phyloP scores from a whole-genome alignment of 108 stramenopile species.

The Cyclostephanos invisitatus region DNA sequence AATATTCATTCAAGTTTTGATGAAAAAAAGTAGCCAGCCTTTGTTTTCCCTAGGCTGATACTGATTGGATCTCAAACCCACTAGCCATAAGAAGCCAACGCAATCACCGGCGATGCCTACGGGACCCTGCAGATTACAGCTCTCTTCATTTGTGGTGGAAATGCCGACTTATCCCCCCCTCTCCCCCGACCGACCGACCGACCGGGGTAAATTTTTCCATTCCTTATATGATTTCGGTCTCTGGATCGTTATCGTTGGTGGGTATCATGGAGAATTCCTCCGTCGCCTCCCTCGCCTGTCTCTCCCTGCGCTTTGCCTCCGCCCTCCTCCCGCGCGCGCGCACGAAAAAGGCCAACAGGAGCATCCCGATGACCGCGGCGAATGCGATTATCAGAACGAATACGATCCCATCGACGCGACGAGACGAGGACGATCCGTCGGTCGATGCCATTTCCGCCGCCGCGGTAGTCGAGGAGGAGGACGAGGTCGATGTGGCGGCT shows the following conservation, averaged over 20 bases:
- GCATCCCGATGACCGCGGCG: conserved; percentile 14
- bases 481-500: neutral
- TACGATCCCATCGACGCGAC: neutral
- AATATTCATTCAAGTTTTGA: too few species aligned
- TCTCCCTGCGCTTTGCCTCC: conserved; percentile 18
- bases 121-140: too few species aligned
- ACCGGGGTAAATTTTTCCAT: neutral
- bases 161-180: neutral
- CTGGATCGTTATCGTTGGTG: conserved; percentile 1
- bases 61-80: too few species aligned
- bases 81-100: too few species aligned
- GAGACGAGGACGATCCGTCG: neutral
- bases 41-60: too few species aligned
- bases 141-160: too few species aligned
- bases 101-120: too few species aligned
- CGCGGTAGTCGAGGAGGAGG: conserved; percentile 4
- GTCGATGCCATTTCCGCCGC: neutral
- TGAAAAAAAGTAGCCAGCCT: too few species aligned
- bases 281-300: conserved; percentile 32
- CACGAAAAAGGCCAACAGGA: conserved; percentile 21
- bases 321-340: conserved; percentile 20
- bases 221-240: neutral
- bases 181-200: neutral
- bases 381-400: conserved; percentile 23
- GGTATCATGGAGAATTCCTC: conserved; percentile 39